A percentile compares a stretch with the other conserved stretches of the same genome.
Evolutionary conservation across 208 protist genomes (phyloP).

Genomic region (Leishmania tropica): DNA sequence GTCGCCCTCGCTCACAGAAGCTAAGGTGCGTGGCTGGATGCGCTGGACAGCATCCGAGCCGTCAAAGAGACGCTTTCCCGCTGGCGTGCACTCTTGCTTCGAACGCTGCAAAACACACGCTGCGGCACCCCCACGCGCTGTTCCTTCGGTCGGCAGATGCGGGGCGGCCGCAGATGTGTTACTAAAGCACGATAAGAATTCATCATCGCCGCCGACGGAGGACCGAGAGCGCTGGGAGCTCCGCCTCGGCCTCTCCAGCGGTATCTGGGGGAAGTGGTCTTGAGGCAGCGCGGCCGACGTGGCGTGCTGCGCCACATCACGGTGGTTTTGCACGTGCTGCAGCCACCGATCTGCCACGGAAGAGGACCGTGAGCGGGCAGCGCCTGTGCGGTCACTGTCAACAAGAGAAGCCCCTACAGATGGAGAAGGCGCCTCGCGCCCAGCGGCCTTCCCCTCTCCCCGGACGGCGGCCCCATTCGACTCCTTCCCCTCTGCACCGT

Average conservation of each 20-base stretch:
- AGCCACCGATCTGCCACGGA: not conserved
- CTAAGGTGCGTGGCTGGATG: not conserved
- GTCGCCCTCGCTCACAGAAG: not conserved
- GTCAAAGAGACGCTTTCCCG: not conserved
- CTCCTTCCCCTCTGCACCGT: not conserved
- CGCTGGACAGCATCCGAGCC: not conserved
- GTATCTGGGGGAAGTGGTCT: slow-evolving; percentile 11
- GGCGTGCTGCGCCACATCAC: not conserved
- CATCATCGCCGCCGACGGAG: not conserved
- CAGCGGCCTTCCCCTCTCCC: not conserved
- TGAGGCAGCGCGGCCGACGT: not conserved
- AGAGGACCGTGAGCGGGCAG: not conserved
- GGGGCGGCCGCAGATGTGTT: not conserved
- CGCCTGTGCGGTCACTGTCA: not conserved
- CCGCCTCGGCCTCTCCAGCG: slow-evolving; percentile 5
- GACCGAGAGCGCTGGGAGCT: slow-evolving; percentile 6
- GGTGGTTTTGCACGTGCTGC: not conserved
- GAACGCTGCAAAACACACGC: not conserved
- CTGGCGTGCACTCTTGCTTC: not conserved
- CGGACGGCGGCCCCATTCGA: not conserved
- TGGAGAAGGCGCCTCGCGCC: not conserved
- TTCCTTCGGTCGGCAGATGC: not conserved
- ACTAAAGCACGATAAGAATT: not conserved
- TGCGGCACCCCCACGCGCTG: not conserved
- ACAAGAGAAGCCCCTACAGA: not conserved